Conservation (phyloP, 495 filamentous ascomycete genomes). For the Penicillium mononematosum region DNA sequence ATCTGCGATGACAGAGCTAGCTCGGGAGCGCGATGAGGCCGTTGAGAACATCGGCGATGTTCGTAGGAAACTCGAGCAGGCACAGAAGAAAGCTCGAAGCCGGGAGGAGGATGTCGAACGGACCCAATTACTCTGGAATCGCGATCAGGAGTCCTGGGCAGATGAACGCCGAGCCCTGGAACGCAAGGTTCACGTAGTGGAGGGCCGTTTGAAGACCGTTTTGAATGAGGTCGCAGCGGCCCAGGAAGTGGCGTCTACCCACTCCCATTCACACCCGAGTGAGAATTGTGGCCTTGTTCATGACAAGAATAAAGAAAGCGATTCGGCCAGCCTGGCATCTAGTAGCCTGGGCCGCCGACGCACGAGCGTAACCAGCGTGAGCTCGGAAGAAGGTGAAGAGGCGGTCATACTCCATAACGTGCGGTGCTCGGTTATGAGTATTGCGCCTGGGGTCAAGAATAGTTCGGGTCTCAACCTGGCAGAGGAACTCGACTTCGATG, state of each 20-base stretch:
- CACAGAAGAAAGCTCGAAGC: constrained; percentile 71
- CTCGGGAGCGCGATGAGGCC: constrained; percentile 82
- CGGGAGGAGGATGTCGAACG: constrained; percentile 83
- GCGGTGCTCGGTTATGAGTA: constrained; percentile 65
- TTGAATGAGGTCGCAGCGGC: constrained; percentile 79
- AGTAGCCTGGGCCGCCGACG: constrained; percentile 63
- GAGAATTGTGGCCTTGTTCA: constrained; percentile 28
- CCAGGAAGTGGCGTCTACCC: constrained; percentile 52
- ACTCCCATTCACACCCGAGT: constrained; percentile 24
- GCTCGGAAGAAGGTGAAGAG: constrained; percentile 53
- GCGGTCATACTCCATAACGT: constrained; percentile 33
- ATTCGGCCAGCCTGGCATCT: constrained; percentile 72
- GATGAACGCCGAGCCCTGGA: constrained; percentile 78
- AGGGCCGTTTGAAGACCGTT: constrained; percentile 79
- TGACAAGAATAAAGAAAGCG: constrained; percentile 56
- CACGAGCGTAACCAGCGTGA: constrained; percentile 60
- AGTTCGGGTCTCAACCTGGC: constrained; percentile 73
- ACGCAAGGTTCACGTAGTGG: constrained; percentile 79
- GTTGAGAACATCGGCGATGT: constrained; percentile 71
- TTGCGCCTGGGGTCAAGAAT: constrained; percentile 50
- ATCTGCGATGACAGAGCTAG: constrained; percentile 76
- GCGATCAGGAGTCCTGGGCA: constrained; percentile 80
- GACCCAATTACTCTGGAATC: constrained; percentile 71
- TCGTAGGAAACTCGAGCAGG: constrained; percentile 72
- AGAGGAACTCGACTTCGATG: constrained; percentile 84